These are phyloP conservation scores for Lactuca sativa DNA, from an alignment of 129 eudicot genomes.

Conservation along the genomic window DNA sequence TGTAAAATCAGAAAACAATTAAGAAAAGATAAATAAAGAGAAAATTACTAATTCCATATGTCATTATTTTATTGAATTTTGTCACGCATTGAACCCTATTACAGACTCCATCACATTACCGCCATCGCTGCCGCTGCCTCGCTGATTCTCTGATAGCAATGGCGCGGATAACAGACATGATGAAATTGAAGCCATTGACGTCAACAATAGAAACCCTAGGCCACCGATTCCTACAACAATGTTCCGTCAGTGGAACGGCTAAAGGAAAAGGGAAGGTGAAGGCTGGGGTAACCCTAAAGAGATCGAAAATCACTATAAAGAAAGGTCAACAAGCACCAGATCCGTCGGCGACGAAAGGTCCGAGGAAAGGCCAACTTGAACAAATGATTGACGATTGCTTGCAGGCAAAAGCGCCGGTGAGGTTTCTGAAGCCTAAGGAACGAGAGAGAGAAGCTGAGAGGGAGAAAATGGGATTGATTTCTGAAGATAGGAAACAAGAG, in stretches of 20 bases:
- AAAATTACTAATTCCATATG: too few species aligned
- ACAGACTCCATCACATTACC: neutral
- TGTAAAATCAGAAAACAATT: too few species aligned
- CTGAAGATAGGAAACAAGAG: conserved; percentile 60
- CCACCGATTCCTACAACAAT: conserved; percentile 51
- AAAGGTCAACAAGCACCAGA: conserved; percentile 44
- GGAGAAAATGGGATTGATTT: conserved; percentile 75
- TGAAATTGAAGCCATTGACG: conserved; percentile 36
- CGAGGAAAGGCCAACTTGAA: conserved; percentile 50
- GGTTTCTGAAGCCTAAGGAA: conserved; percentile 63
- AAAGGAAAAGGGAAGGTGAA: conserved; percentile 74
- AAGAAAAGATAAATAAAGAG: too few species aligned
- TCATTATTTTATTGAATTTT: too few species aligned
- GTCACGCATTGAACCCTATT: conserved; percentile 1
- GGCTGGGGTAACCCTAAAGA: conserved; percentile 50
- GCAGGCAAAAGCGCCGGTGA: conserved; percentile 50
- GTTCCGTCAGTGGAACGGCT: conserved; percentile 77
- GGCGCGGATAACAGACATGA: conserved; percentile 34
- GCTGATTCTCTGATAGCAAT: conserved; percentile 7
- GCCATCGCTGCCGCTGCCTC: neutral
- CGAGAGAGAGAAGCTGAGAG: conserved; percentile 72
- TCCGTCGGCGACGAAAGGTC: conserved; percentile 30
- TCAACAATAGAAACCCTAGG: conserved; percentile 48
- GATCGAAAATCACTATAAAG: conserved; percentile 54
- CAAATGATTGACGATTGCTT: conserved; percentile 65